A percentile compares a stretch with the other conserved stretches of the same genome.
These are phyloP conservation scores for Musa beccarii DNA, from an alignment of 176 grass and related monocot species.

Conservation along the genomic window DNA sequence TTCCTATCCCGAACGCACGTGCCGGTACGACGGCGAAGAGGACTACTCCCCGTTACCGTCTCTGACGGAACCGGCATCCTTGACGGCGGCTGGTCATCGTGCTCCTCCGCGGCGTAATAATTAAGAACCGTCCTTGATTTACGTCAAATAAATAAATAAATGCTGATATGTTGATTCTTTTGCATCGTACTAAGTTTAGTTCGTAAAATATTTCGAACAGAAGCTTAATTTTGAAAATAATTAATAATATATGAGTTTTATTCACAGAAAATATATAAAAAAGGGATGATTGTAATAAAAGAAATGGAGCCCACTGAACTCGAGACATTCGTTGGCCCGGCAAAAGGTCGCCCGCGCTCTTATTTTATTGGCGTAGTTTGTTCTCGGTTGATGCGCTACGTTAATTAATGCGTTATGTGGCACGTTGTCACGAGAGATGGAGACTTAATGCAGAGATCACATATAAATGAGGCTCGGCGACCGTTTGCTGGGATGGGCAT, in stretches of 20 bases:
- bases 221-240: too few species aligned
- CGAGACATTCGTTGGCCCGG: neutral
- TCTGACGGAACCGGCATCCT: neutral
- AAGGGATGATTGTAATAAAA: neutral
- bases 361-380: neutral
- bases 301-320: neutral
- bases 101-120: too few species aligned
- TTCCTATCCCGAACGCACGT: neutral
- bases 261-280: neutral
- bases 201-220: too few species aligned
- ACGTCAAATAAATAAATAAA: too few species aligned
- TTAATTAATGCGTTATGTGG: neutral
- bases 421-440: neutral
- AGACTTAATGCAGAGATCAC: too few species aligned
- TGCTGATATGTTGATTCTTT: too few species aligned
- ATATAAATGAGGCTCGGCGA: too few species aligned
- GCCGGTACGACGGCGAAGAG: neutral
- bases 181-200: too few species aligned
- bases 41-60: too few species aligned
- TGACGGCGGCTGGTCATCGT: neutral
- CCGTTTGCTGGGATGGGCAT: neutral
- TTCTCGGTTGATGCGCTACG: neutral
- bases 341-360: too few species aligned
- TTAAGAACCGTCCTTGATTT: too few species aligned
- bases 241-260: too few species aligned